These are phyloP conservation scores for Lichina pygmaea DNA, from an alignment of 495 filamentous ascomycete species.

Conservation along the genomic window DNA sequence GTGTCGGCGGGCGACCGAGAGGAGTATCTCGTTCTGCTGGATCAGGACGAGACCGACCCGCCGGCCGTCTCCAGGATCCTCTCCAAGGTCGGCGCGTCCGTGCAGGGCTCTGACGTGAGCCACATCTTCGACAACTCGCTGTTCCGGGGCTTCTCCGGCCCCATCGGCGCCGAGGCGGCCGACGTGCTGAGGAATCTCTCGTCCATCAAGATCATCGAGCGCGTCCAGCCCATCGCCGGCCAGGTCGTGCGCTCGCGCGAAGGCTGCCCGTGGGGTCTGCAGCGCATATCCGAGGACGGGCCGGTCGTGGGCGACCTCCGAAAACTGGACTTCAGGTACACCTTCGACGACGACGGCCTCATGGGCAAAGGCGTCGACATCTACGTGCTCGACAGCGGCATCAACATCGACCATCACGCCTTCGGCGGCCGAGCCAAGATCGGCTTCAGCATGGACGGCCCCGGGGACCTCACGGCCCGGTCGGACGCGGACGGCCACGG, in stretches of 20 bases:
- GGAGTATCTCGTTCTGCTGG: slow-evolving; percentile 15
- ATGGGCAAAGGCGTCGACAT: slow-evolving; percentile 21
- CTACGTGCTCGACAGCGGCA: slow-evolving; percentile 23
- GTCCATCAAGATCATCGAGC: slow-evolving; percentile 15
- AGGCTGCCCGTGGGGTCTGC: slow-evolving; percentile 20
- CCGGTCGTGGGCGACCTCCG: slow-evolving; percentile 6
- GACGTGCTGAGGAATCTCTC: slow-evolving; percentile 12
- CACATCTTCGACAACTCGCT: slow-evolving; percentile 17
- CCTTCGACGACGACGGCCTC: slow-evolving; percentile 9
- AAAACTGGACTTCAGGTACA: slow-evolving; percentile 15
- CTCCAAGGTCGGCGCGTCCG: neutral
- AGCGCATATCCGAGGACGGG: slow-evolving; percentile 16
- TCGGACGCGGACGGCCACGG: slow-evolving; percentile 20
- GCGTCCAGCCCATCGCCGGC: slow-evolving; percentile 4
- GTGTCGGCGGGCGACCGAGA: slow-evolving; percentile 5
- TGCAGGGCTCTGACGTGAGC: slow-evolving; percentile 7
- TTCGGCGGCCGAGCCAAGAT: slow-evolving; percentile 18
- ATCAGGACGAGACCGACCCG: slow-evolving; percentile 4
- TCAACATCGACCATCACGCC: slow-evolving; percentile 16
- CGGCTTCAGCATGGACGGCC: slow-evolving; percentile 12
- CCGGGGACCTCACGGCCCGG: slow-evolving; percentile 3
- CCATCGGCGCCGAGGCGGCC: slow-evolving; percentile 13
- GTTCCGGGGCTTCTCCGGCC: slow-evolving; percentile 18
- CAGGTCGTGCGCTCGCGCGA: slow-evolving; percentile 6
- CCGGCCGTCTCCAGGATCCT: slow-evolving; percentile 10